phyloP scores from a whole-genome alignment of 495 filamentous ascomycete genomes.

The Hypoxylon cercidicola region DNA sequence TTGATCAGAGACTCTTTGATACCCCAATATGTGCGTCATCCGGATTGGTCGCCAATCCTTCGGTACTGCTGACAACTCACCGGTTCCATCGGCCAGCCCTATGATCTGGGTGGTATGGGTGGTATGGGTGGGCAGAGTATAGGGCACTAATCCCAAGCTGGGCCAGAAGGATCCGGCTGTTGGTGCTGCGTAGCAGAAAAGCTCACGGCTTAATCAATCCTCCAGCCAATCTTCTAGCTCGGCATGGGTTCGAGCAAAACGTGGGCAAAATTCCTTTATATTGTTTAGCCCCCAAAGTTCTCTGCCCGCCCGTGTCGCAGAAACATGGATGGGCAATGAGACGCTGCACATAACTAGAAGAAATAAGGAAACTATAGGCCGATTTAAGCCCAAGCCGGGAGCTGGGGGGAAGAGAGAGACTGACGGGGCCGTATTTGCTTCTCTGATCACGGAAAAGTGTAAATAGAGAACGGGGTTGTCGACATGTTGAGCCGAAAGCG shows the following conservation, averaged over 20 bases:
- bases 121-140: neutral
- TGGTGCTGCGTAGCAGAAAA: constrained; percentile 26
- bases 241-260: constrained; percentile 17
- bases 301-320: constrained; percentile 19
- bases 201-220: constrained; percentile 19
- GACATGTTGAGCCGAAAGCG: constrained; percentile 21
- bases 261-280: constrained; percentile 11
- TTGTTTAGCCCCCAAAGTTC: constrained; percentile 29
- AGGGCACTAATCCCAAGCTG: constrained; percentile 3
- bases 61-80: constrained; percentile 32
- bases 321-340: constrained; percentile 11
- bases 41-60: constrained; percentile 33
- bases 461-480: constrained; percentile 4
- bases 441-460: constrained; percentile 11
- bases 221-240: constrained; percentile 9
- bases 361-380: constrained; percentile 11
- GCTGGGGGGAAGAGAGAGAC: constrained; percentile 10
- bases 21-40: constrained; percentile 31
- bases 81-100: constrained; percentile 40
- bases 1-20: constrained; percentile 19
- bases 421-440: constrained; percentile 12
- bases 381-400: constrained; percentile 16
- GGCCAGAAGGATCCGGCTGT: constrained; percentile 27
- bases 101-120: constrained; percentile 33
- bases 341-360: constrained; percentile 5